These are phyloP conservation scores for Dactylorhiza incarnata DNA, from an alignment of 106 monocot species.

Conservation along the genomic window DNA sequence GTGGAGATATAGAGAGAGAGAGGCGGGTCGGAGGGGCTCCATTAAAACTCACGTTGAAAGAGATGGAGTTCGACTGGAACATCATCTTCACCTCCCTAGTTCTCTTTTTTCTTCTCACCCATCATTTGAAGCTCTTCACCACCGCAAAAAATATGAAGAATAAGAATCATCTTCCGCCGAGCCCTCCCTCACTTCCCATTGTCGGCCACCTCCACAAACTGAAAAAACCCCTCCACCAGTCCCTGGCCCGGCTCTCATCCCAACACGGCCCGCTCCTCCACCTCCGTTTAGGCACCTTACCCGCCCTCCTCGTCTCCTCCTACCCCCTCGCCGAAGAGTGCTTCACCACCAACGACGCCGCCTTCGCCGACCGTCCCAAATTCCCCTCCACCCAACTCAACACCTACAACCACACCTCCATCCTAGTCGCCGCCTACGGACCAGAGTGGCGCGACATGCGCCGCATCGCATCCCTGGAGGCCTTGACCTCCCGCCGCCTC, in stretches of 20 bases:
- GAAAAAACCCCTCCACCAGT: slow-evolving; percentile 39
- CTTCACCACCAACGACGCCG: too few species aligned
- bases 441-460: slow-evolving; percentile 1
- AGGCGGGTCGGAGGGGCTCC: too few species aligned
- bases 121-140: too few species aligned
- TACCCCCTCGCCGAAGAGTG: too few species aligned
- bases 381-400: too few species aligned
- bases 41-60: too few species aligned
- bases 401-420: too few species aligned
- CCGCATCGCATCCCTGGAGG: not conserved
- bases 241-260: slow-evolving; percentile 31
- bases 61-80: too few species aligned
- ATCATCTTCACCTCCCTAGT: not conserved
- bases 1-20: too few species aligned
- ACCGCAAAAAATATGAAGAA: not conserved
- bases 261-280: slow-evolving; percentile 31
- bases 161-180: slow-evolving; percentile 10
- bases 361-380: too few species aligned
- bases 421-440: not conserved
- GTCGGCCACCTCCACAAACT: slow-evolving; percentile 62
- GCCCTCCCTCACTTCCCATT: slow-evolving; percentile 34
- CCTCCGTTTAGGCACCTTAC: slow-evolving; percentile 10
- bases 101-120: not conserved
- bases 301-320: slow-evolving; percentile 8
- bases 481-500: not conserved